phyloP scores from a whole-genome alignment of 2,329 filamentous ascomycete genomes.

The Trichophaea hybrida region DNA sequence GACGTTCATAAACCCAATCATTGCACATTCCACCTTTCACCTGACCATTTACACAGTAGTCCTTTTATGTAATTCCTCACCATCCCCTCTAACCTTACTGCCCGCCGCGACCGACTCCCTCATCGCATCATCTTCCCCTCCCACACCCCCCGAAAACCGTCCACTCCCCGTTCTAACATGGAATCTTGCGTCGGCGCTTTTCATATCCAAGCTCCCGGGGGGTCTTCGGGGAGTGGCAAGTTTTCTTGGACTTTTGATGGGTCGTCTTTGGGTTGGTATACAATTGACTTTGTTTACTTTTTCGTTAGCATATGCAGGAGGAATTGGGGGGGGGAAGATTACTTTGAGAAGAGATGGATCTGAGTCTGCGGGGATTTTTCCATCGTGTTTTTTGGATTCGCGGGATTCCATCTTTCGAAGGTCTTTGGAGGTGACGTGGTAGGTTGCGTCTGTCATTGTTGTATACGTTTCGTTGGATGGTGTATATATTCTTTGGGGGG shows the following conservation, averaged over 20 bases:
- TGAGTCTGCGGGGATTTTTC: constrained; percentile 34
- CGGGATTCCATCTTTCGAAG: constrained; percentile 37
- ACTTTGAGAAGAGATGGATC: constrained; percentile 37
- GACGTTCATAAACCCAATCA: neutral
- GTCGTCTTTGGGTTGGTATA: constrained; percentile 40
- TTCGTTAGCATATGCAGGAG: neutral
- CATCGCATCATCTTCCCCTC: neutral
- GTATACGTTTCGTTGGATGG: neutral
- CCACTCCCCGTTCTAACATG: constrained; percentile 55
- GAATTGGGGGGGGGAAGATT: constrained; percentile 6
- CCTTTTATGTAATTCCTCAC: constrained; percentile 8
- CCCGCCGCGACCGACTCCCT: constrained; percentile 6
- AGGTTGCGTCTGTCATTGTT: constrained; percentile 31
- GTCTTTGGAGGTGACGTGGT: constrained; percentile 38
- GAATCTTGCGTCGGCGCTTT: constrained; percentile 52
- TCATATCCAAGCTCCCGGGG: constrained; percentile 65
- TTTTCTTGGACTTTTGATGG: constrained; percentile 53
- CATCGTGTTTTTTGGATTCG: constrained; percentile 32
- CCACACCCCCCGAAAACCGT: constrained; percentile 4
- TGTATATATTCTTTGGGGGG: neutral
- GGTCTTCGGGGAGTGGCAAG: constrained; percentile 65
- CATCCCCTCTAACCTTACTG: constrained; percentile 5
- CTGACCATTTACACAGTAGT: neutral
- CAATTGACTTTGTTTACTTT: constrained; percentile 5
- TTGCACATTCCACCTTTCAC: neutral